A percentile compares a stretch with the other conserved stretches of the same genome.
Conservation (phyloP, 2,329 filamentous ascomycete genomes). For the Colletotrichum graminicola region DNA sequence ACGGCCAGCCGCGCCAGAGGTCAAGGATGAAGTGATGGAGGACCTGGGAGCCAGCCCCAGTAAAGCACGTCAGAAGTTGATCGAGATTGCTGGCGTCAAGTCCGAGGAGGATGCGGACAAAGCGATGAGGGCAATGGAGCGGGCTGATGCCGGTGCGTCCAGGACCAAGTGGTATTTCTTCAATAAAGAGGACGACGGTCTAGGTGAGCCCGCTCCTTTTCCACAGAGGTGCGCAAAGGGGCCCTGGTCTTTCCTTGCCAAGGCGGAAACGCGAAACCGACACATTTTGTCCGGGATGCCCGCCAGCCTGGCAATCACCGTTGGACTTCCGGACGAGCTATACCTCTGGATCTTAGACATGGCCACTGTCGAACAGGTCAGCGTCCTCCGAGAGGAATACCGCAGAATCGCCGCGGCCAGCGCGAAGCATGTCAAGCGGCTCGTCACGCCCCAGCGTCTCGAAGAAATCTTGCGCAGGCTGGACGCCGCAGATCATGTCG, state of each 20-base stretch:
- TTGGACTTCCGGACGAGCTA: constrained; percentile 71
- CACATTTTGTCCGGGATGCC: constrained; percentile 73
- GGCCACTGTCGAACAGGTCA: constrained; percentile 66
- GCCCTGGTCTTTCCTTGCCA: constrained; percentile 62
- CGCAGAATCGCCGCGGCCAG: constrained; percentile 64
- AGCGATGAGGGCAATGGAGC: constrained; percentile 63
- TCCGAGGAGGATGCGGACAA: constrained; percentile 59
- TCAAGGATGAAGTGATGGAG: constrained; percentile 46
- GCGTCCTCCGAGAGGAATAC: constrained; percentile 71
- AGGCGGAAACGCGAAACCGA: constrained; percentile 65
- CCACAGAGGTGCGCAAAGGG: constrained; percentile 54
- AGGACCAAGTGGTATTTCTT: constrained; percentile 65
- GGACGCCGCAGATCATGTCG: constrained; percentile 66
- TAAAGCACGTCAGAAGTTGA: constrained; percentile 40
- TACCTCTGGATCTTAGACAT: constrained; percentile 75
- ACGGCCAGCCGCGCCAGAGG: constrained; percentile 55
- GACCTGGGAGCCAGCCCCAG: constrained; percentile 39
- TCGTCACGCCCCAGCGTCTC: constrained; percentile 61
- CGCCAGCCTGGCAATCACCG: constrained; percentile 58
- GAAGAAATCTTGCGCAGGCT: constrained; percentile 68
- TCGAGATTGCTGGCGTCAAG: constrained; percentile 47
- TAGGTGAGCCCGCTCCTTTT: constrained; percentile 50
- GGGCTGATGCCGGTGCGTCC: constrained; percentile 56
- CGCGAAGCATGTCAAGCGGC: constrained; percentile 56
- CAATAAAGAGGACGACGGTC: constrained; percentile 48